Conservation (phyloP, 495 filamentous ascomycete genomes). For the Astrothelium subdiscretum region DNA sequence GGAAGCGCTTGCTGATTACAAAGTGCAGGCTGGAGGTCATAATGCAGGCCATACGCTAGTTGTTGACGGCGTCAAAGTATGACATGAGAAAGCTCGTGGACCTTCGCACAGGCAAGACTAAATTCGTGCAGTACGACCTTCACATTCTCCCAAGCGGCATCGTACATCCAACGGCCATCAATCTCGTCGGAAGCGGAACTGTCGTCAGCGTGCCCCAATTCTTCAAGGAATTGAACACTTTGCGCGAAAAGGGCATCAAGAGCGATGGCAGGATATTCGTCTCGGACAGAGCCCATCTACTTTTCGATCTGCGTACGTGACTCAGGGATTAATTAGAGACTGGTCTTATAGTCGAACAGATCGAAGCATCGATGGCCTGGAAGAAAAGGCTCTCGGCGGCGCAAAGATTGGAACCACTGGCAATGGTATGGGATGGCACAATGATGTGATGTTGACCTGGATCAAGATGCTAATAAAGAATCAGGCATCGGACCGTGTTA, state of each 20-base stretch:
- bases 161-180: slow-evolving; percentile 62
- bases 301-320: slow-evolving; percentile 70
- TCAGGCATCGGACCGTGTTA: slow-evolving; percentile 51
- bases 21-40: slow-evolving; percentile 14
- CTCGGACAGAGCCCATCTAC: slow-evolving; percentile 70
- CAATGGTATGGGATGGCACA: slow-evolving; percentile 30
- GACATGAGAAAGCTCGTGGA: neutral
- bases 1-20: slow-evolving; percentile 25
- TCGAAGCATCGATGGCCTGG: slow-evolving; percentile 61
- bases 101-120: slow-evolving; percentile 30
- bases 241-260: slow-evolving; percentile 61
- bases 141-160: slow-evolving; percentile 50
- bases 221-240: slow-evolving; percentile 68
- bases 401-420: slow-evolving; percentile 45
- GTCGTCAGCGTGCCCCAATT: slow-evolving; percentile 79
- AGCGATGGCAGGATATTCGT: slow-evolving; percentile 62
- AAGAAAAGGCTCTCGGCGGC: slow-evolving; percentile 60
- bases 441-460: neutral
- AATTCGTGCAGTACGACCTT: slow-evolving; percentile 47
- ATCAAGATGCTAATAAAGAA: slow-evolving; percentile 9
- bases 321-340: slow-evolving; percentile 74
- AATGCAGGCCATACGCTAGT: slow-evolving; percentile 14
- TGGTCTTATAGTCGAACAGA: slow-evolving; percentile 47
- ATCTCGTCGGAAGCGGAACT: slow-evolving; percentile 75
- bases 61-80: slow-evolving; percentile 12